Evolutionary conservation across 2,329 filamentous ascomycete species (phyloP).

Genomic region (Orbilia ellipsospora): DNA sequence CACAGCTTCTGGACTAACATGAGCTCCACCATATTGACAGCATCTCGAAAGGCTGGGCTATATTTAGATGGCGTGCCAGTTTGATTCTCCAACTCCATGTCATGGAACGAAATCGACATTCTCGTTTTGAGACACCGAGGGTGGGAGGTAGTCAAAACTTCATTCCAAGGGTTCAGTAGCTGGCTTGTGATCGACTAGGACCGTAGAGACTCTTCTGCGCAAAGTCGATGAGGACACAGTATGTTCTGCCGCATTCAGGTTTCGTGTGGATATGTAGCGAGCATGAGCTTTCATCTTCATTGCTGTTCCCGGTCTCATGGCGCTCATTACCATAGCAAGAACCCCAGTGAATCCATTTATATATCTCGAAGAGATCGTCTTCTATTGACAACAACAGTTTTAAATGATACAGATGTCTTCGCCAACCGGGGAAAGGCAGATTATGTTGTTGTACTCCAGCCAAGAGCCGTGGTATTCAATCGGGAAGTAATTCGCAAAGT

Average conservation of each 20-base stretch:
- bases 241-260: conserved; percentile 14
- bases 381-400: conserved; percentile 16
- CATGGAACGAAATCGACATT: no score
- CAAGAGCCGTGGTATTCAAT: conserved; percentile 19
- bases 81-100: no score
- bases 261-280: conserved; percentile 1
- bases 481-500: conserved; percentile 34
- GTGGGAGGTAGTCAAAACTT: no score
- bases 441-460: conserved; percentile 7
- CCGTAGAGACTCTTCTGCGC: conserved; percentile 24
- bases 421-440: conserved; percentile 17
- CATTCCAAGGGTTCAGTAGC: not conserved
- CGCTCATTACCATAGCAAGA: not conserved
- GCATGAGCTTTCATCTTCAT: conserved; percentile 10
- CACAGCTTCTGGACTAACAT: conserved; percentile 14
- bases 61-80: no score
- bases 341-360: conserved; percentile 19
- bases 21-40: conserved; percentile 6
- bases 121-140: no score
- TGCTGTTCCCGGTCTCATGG: not conserved
- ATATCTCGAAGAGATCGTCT: conserved; percentile 21
- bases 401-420: conserved; percentile 13
- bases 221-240: conserved; percentile 23
- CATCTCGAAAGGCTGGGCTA: not conserved
- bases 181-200: not conserved